phyloP scores from a whole-genome alignment of 139 green algal genomes.

The Ettlia oleoabundans region DNA sequence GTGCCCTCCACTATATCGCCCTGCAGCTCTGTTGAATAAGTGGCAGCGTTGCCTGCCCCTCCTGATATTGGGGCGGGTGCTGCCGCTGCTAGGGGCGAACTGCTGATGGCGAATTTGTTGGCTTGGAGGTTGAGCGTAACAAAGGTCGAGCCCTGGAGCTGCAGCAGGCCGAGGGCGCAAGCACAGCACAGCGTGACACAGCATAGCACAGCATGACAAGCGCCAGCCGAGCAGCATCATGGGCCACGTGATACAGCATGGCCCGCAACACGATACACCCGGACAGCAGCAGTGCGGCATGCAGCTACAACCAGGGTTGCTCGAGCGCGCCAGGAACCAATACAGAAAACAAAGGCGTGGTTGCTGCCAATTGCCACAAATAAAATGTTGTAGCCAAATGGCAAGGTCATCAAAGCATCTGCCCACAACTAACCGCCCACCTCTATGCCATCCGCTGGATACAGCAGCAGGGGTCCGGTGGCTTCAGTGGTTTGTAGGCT shows the following conservation, averaged over 20 bases:
- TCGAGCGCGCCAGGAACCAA: no score
- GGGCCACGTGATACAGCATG: no score
- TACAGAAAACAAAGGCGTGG: no score
- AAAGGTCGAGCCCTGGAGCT: conserved; percentile 1
- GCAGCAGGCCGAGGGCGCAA: no score
- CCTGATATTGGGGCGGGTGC: no score
- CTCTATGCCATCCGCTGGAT: neutral
- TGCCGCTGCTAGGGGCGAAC: neutral
- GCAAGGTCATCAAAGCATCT: no score
- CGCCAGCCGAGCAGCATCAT: neutral
- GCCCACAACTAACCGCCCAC: no score
- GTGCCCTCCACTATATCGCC: neutral
- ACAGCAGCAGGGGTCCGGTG: conserved; percentile 11
- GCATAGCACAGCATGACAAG: neutral
- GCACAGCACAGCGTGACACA: no score
- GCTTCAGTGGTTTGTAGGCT: neutral
- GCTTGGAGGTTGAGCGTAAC: conserved; percentile 2
- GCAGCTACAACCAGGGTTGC: no score
- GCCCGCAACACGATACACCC: neutral
- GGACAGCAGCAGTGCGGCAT: neutral
- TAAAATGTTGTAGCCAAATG: no score
- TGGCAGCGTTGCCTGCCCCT: no score
- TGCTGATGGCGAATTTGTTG: neutral
- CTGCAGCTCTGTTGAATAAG: neutral
- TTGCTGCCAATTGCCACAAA: no score